Evolutionary conservation across 2,329 filamentous ascomycete genomes (phyloP), one percentile per base, ranked within the genome.

Genomic region (Fusarium veterinarium): DNA sequence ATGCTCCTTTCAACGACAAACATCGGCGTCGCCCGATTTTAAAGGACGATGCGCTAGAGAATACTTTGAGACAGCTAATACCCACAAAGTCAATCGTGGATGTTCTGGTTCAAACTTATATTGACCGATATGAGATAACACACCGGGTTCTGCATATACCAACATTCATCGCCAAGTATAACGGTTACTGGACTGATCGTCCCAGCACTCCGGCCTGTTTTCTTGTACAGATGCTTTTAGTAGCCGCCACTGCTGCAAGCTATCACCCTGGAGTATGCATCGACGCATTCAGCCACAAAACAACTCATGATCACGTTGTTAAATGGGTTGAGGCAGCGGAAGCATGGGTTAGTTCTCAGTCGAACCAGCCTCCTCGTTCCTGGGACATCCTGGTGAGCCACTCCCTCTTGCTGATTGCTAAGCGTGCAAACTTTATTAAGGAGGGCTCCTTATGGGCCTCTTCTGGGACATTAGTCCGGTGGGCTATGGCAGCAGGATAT

Each of bases 261-360:
- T 41, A 13, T 28, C 51, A 41, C 9, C 25, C 35, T 0, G 35
- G 41, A 23, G 8, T 30, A 8, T 55, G 25, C 2, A 41, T 41
- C 11, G 25, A 55, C 1, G 1, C n/a, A 2, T 41, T 31, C 6
- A 23, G 25, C 35, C 51, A 41, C 14, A 19, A 55, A 5, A 23
- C 14, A 12, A 30, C 16, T 19, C 20, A 23, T 17, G 51, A 55
- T n/a, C 35, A 55, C 8, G 16, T 14, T 41, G 5, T 41, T 2
- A 0, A 2, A 6, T 55, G 51, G 51, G 3, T 41, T 3, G 51
- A 41, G 0, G 25, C 14, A 3, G 1, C 35, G 2, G 35, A 41
- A 19, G 35, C 19, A 19, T 53, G 51, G 51, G 13, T 30, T 0
- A 28, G 2, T 12, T 38, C 23, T 3, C 33, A 14, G 6, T 11